A percentile compares a stretch with the other conserved stretches of the same genome.
These are phyloP conservation scores for Suillus americanus DNA, from an alignment of 768 basidiomycete genomes.

Conservation along the genomic window DNA sequence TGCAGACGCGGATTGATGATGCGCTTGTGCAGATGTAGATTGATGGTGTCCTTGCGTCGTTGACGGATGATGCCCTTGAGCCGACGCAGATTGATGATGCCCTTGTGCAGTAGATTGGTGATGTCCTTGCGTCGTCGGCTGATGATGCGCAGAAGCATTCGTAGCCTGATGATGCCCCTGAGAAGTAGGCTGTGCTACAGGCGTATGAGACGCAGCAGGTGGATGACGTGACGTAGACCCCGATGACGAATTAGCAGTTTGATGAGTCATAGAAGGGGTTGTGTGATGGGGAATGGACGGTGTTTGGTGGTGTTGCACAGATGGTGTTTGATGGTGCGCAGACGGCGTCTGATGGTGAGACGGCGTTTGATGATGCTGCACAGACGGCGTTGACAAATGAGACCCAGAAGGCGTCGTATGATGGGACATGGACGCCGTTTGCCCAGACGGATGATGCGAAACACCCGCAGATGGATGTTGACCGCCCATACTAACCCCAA, in stretches of 20 bases:
- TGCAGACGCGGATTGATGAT: slow-evolving; percentile 12
- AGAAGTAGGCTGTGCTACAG: slow-evolving; percentile 1
- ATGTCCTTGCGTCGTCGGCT: slow-evolving; percentile 19
- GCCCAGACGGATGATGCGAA: not conserved
- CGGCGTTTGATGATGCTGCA: not conserved
- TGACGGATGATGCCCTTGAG: slow-evolving; percentile 17
- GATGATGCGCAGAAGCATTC: not conserved
- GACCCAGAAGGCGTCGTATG: not conserved
- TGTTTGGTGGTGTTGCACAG: not conserved
- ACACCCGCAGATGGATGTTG: not conserved
- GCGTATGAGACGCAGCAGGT: slow-evolving; percentile 7
- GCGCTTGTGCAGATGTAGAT: slow-evolving; percentile 8
- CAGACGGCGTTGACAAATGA: not conserved
- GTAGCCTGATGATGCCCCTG: slow-evolving; percentile 1
- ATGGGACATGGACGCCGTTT: not conserved
- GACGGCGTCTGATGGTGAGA: not conserved
- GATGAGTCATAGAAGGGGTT: not conserved
- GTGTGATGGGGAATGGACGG: not conserved
- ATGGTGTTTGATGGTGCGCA: not conserved
- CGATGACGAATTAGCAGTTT: not conserved
- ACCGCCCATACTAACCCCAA: not conserved
- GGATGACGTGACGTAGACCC: not conserved
- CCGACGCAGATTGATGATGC: slow-evolving; percentile 7
- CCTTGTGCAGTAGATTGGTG: slow-evolving; percentile 9
- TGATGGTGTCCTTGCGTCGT: slow-evolving; percentile 4